Evolutionary conservation across 169 alveolate species (phyloP).

Genomic region (Neospora caninum): DNA sequence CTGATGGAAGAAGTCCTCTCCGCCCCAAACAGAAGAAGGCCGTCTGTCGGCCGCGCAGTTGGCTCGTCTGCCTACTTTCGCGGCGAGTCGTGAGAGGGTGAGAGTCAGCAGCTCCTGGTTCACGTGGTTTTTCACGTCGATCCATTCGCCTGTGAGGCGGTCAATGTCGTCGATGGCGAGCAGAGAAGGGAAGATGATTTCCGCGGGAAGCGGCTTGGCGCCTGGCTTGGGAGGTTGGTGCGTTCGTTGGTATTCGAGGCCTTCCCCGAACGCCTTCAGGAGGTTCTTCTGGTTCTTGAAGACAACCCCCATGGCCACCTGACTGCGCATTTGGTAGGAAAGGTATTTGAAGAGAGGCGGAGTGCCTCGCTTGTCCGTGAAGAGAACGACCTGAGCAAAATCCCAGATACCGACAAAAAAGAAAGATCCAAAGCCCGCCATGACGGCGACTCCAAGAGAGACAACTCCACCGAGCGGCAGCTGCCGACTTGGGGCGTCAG

Average conservation of each 20-base stretch:
- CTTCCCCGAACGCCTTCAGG: background rate
- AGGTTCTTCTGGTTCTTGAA: constrained; percentile 11
- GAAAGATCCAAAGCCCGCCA: background rate
- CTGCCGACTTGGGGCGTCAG: background rate
- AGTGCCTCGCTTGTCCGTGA: background rate
- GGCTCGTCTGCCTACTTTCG: background rate
- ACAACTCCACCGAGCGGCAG: no score
- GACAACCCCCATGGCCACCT: background rate
- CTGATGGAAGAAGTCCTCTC: no score
- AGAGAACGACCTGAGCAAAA: background rate
- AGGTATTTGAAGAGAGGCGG: constrained; percentile 13
- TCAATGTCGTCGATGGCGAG: background rate
- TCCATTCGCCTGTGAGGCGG: background rate
- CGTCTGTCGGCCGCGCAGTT: no score
- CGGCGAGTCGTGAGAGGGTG: background rate
- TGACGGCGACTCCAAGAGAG: background rate
- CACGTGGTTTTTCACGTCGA: background rate
- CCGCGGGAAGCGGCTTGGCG: background rate
- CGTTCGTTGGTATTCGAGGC: background rate
- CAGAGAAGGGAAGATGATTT: background rate
- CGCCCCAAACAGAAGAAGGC: no score
- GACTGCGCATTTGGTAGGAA: constrained; percentile 3
- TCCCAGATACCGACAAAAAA: background rate
- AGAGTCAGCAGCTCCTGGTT: background rate
- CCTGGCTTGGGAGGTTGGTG: background rate